Conservation (phyloP, 495 filamentous ascomycete species). For the Aspergillus haitiensis region DNA sequence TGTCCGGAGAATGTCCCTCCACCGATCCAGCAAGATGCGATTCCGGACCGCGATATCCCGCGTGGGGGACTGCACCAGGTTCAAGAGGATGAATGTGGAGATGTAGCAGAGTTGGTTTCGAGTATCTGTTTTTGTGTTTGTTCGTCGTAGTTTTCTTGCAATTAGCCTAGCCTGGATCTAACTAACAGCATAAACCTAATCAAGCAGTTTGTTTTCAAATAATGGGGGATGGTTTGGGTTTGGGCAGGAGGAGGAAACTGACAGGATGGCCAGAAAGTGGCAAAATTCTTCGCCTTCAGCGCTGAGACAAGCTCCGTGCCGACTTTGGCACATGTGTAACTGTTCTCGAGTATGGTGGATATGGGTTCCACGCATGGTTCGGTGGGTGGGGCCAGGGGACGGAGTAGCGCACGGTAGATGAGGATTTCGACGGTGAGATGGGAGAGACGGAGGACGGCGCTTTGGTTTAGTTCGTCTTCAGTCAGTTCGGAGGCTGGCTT, state of each 20-base stretch:
- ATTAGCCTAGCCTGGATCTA: background rate
- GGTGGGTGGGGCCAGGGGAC: background rate
- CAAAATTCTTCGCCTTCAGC: background rate
- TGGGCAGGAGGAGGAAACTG: background rate
- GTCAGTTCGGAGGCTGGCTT: background rate
- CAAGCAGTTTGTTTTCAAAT: too few relatives aligned
- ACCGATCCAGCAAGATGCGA: background rate
- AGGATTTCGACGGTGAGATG: slow-evolving; percentile 7
- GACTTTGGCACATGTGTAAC: slow-evolving; percentile 1
- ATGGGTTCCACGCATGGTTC: background rate
- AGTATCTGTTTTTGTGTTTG: background rate
- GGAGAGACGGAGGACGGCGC: background rate
- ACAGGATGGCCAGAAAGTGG: slow-evolving; percentile 1
- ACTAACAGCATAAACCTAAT: too few relatives aligned
- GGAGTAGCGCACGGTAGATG: slow-evolving; percentile 1
- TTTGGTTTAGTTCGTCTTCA: background rate
- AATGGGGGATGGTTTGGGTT: background rate
- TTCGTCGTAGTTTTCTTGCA: background rate
- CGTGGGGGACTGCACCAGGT: background rate
- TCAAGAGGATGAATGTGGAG: slow-evolving; percentile 1
- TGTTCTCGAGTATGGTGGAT: slow-evolving; percentile 1
- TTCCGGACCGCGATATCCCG: background rate
- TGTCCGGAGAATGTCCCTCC: slow-evolving; percentile 1
- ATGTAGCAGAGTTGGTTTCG: slow-evolving; percentile 4
- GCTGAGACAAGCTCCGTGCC: background rate